Percentiles rank a stretch among this genome's conserved stretches.
Evolutionary conservation across 2,329 filamentous ascomycete species (phyloP).

Genomic region (Penicillium sp.): DNA sequence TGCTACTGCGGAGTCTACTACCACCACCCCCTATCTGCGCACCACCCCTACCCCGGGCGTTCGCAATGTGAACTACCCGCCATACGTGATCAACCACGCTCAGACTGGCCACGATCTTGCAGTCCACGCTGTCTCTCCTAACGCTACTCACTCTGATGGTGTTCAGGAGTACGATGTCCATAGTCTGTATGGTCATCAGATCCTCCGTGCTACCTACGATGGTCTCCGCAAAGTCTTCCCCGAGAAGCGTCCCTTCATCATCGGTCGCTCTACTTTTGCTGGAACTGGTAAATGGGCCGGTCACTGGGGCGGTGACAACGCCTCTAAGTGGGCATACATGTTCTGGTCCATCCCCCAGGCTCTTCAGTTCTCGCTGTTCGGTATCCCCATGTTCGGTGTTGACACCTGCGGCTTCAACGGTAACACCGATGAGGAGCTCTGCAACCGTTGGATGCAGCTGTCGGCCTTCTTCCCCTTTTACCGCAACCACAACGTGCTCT

Average conservation of each 20-base stretch:
- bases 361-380: slow-evolving; percentile 72
- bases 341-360: slow-evolving; percentile 77
- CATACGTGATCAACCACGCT: slow-evolving; percentile 74
- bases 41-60: slow-evolving; percentile 64
- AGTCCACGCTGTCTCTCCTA: slow-evolving; percentile 72
- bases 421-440: slow-evolving; percentile 69
- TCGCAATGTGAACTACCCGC: slow-evolving; percentile 71
- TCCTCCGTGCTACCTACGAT: slow-evolving; percentile 75
- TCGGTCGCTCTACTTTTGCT: slow-evolving; percentile 78
- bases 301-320: slow-evolving; percentile 81
- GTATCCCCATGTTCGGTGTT: slow-evolving; percentile 75
- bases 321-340: slow-evolving; percentile 71
- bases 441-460: slow-evolving; percentile 73
- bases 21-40: slow-evolving; percentile 54
- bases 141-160: slow-evolving; percentile 75
- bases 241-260: slow-evolving; percentile 76
- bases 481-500: slow-evolving; percentile 71
- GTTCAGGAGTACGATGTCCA: slow-evolving; percentile 79
- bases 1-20: slow-evolving; percentile 30
- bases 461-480: slow-evolving; percentile 78
- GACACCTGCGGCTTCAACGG: slow-evolving; percentile 72
- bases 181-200: slow-evolving; percentile 74
- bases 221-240: slow-evolving; percentile 67
- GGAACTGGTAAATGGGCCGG: slow-evolving; percentile 75
- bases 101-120: slow-evolving; percentile 66